Base-by-base conservation (phyloP, 108 stramenopile genomes). In the Cyclotella atomus region DNA sequence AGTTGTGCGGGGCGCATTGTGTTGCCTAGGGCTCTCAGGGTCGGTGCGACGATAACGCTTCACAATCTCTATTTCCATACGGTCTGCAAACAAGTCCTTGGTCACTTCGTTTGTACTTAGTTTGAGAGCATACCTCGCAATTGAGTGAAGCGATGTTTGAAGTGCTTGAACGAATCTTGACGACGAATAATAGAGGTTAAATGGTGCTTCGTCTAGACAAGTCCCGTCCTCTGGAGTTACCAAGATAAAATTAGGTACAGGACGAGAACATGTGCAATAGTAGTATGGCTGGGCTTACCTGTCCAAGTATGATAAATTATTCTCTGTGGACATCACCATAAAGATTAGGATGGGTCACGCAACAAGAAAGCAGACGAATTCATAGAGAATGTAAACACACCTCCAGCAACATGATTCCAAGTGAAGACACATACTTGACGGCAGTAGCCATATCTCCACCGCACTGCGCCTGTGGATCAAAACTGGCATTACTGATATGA, bases 371-470 rank as follows among this genome's bases (percentile, higher is more conserved):
- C n/a, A n/a, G n/a, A n/a, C n/a, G n/a, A n/a, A n/a, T n/a, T n/a
- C n/a, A n/a, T n/a, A n/a, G n/a, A n/a, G n/a, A n/a, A n/a, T n/a
- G n/a, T n/a, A 9, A 49, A n/a, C 47, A 17, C n/a, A 49, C 47
- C 47, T 77, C 71, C 33, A 82, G 65, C 32, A 82, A 29, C 76
- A 82, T 77, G 20, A 82, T 41, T 49, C 76, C 81, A 30, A 82
- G 56, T 16, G 81, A 77, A 25, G 81, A 72, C 10, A 64, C 28
- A 56, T 43, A 67, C 43, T 81, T 69, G 19, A 70, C 45, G 17
- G 79, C 74, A 2, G 45, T 71, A 15, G 19, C 56, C 36, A 65
- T 38, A 14, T 45, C 15, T 27, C 17, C 20, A 20, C 68, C 34
- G 12, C 44, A 68, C 28, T 16, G 59, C 21, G 28, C 33, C 29